These are phyloP conservation scores for Kregervanrija pseudodelftensis DNA, from an alignment of 805 yeast genomes.

Conservation along the genomic window DNA sequence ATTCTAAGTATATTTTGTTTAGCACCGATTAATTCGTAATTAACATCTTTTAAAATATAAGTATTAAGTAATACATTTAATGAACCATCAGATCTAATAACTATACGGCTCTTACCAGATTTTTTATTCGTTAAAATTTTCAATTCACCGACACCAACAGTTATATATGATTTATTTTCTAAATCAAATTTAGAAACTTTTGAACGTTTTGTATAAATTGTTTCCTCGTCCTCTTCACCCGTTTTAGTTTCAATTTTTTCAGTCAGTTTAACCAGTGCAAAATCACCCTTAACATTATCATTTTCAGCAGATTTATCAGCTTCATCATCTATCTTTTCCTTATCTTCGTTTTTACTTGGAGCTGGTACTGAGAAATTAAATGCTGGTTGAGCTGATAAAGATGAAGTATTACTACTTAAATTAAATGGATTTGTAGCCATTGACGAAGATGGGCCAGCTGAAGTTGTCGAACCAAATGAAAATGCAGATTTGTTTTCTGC, in stretches of 20 bases:
- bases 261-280: slow-evolving; percentile 36
- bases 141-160: slow-evolving; percentile 77
- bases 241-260: slow-evolving; percentile 53
- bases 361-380: slow-evolving; percentile 1
- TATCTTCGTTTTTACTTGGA: slow-evolving; percentile 4
- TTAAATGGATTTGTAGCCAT: slow-evolving; percentile 10
- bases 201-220: slow-evolving; percentile 57
- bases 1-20: slow-evolving; percentile 61
- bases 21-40: slow-evolving; percentile 50
- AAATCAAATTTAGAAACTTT: slow-evolving; percentile 59
- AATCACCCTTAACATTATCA: slow-evolving; percentile 43
- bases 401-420: slow-evolving; percentile 4
- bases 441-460: not conserved
- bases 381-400: slow-evolving; percentile 5
- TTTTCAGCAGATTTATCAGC: slow-evolving; percentile 31
- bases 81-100: slow-evolving; percentile 86
- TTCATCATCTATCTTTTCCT: slow-evolving; percentile 14
- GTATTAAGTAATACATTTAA: slow-evolving; percentile 71
- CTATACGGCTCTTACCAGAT: slow-evolving; percentile 58
- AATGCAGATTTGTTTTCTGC: not conserved
- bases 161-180: slow-evolving; percentile 46
- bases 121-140: slow-evolving; percentile 58
- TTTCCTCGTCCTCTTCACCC: slow-evolving; percentile 81
- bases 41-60: slow-evolving; percentile 47
- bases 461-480: not conserved